Base-by-base conservation (phyloP, 78 protist genomes). In the Acrasis kona region DNA sequence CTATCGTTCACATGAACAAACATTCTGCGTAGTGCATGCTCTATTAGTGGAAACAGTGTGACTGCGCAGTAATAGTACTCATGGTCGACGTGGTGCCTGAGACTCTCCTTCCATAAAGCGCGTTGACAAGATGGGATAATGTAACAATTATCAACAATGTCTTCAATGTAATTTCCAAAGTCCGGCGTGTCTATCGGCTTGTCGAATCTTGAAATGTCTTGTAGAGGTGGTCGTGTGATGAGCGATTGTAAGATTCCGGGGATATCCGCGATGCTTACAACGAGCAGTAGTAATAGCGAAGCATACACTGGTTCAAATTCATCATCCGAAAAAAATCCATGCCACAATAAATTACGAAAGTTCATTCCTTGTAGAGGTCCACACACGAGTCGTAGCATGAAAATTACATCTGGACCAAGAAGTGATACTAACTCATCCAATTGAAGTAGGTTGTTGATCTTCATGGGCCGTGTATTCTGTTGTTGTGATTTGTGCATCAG, bases 301-400 rank as follows among this genome's bases (percentile, higher is more conserved):
- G 76, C 2, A 34, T 75, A 61, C 10, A 70, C 73, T 27, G 67
- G 5, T 3, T 67, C 58, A 9, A 57, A 28, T 34, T 84, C 81
- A 3, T 32, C 32, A 2, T 73, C 70, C 65, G 79, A 69, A 2
- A 84, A 31, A 39, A 84, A 84, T 8, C 88, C 88, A 57, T 84
- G 88, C 83, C 78, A 80, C 3, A 73, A 6, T 5, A 80, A 12
- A 42, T 84, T 84, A 36, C 88, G 5, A 6, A 84, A n/a, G 34
- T 84, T 84, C 12, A 84, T 69, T 10, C 87, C 82, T 58, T 75
- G 73, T 19, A 80, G 81, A 38, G 87, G 87, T 39, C 87, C 87
- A 76, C 75, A 58, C 34, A 82, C 32, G 3, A 72, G 8, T 40
- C 57, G 66, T 27, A 82, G 19, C 19, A 50, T 19, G 19, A 50